phyloP scores from a whole-genome alignment of 805 yeast genomes.

The Blastobotrys peoriensis region DNA sequence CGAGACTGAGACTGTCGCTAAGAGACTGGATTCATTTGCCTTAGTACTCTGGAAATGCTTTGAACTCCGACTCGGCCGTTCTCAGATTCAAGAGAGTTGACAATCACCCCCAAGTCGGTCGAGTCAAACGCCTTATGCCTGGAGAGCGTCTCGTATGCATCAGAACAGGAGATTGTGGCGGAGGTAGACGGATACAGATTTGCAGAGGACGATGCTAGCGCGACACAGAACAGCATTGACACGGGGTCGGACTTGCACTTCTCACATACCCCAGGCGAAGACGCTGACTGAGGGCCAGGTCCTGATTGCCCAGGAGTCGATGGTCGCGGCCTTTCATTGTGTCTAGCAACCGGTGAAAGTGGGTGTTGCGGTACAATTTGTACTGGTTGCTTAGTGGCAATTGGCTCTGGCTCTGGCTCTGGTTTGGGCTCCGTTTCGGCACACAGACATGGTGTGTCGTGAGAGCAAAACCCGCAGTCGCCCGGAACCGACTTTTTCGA shows the following conservation, averaged over 20 bases:
- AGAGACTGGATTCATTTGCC: constrained; percentile 67
- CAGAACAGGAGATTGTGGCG: constrained; percentile 67
- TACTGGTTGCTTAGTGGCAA: background rate
- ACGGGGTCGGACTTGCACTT: constrained; percentile 84
- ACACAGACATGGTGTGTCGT: constrained; percentile 87
- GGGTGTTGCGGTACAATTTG: background rate
- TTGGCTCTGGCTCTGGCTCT: background rate
- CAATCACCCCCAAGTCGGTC: constrained; percentile 57
- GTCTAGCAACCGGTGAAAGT: background rate
- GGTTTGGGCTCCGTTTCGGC: constrained; percentile 53
- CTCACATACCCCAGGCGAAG: constrained; percentile 65
- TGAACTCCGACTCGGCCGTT: constrained; percentile 77
- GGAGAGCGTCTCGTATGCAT: constrained; percentile 68
- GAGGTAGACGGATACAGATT: constrained; percentile 19
- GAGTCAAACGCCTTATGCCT: constrained; percentile 60
- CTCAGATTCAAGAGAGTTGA: constrained; percentile 58
- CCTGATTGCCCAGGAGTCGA: background rate
- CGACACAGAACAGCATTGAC: constrained; percentile 82
- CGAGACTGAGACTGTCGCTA: too few species aligned
- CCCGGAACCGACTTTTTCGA: constrained; percentile 1
- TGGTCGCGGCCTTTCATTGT: too few species aligned
- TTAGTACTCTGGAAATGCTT: constrained; percentile 62
- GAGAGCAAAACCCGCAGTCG: constrained; percentile 93
- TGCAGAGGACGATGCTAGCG: constrained; percentile 9
- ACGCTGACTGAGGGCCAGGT: background rate